Conservation (phyloP, 345 rosid species). For the Excoecaria cochinchinensis region DNA sequence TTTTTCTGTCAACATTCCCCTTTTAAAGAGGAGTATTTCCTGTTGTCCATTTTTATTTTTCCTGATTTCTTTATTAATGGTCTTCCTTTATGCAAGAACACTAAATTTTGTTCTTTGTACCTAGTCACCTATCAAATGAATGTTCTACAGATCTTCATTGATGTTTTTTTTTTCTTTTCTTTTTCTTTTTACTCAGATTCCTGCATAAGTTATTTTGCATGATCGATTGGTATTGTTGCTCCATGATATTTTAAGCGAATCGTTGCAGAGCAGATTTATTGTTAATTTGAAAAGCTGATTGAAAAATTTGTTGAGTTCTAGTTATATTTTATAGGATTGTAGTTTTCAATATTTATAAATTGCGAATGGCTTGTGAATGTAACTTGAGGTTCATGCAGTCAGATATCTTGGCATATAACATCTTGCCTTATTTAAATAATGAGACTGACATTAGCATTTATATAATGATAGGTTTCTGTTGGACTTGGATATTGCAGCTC, state of each 20-base stretch:
- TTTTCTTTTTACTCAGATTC: neutral
- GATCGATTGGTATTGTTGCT: neutral
- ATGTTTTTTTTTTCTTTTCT: neutral
- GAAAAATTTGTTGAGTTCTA: slow-evolving; percentile 11
- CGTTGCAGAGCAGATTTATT: neutral
- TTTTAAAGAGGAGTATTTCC: neutral
- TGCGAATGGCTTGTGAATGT: neutral
- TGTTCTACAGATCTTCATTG: slow-evolving; percentile 12
- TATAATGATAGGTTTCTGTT: slow-evolving; percentile 67
- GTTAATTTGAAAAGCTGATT: slow-evolving; percentile 6
- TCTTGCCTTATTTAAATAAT: neutral
- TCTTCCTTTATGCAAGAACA: neutral
- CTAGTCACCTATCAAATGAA: neutral
- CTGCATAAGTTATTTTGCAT: neutral
- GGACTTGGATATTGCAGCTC: slow-evolving; percentile 97
- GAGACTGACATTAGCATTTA: slow-evolving; percentile 15
- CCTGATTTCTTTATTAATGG: neutral
- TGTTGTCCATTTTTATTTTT: neutral
- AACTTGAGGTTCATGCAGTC: neutral
- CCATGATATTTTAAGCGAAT: neutral
- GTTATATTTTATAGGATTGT: slow-evolving; percentile 2
- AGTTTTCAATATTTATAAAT: neutral
- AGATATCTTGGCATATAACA: neutral
- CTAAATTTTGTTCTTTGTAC: neutral
- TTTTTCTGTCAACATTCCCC: neutral